Base-by-base conservation (phyloP, 306 rosid species). In the Quercus robur region DNA sequence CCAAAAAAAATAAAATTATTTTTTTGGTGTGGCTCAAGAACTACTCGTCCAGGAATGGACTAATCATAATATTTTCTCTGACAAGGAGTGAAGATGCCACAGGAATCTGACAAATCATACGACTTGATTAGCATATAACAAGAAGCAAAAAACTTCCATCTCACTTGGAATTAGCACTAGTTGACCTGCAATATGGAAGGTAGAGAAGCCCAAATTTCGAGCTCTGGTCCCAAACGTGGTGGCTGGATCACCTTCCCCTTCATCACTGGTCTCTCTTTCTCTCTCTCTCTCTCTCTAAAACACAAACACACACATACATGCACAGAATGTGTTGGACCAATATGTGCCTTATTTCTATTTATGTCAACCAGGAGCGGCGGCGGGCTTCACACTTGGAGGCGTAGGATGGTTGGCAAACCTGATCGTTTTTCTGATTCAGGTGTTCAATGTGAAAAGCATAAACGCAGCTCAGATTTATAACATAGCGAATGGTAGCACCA, bases 221-320 rank as follows among this genome's bases (percentile, higher is more conserved):
- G 21, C 21, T 30, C 55, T 56, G 20, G 26, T 9, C 66, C 71
- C 49, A 82, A 61, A 77, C 78, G 73, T 3, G 86, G 89, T 3
- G 89, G 91, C 12, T 90, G 91, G 94, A 81, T 44, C 33, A 86
- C 83, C 59, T 88, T 84, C 73, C 83, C 86, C 61, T 88, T 84
- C 82, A 77, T 88, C 62, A 56, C 33, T 12, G 88, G 87, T 87
- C 73, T 71, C 26, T 25, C 2, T 25, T 25, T 25, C 26, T 25
- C 26, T 25, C 51, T 55, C 75, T 15, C 46, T 81, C 77, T 55
- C 59, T 30, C 14, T 38, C 46, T 7, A 25, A 56, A 4, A 35
- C 56, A 3, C 25, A 21, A 18, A 28, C 25, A 5, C 28, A 77
- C 71, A n/a, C 2, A 6, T 5, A 63, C n/a, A 21, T 26, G 19